A percentile compares a stretch with the other conserved stretches of the same genome.
Evolutionary conservation across 768 basidiomycete genomes (phyloP).

Genomic region (Suillus fuscotomentosus): DNA sequence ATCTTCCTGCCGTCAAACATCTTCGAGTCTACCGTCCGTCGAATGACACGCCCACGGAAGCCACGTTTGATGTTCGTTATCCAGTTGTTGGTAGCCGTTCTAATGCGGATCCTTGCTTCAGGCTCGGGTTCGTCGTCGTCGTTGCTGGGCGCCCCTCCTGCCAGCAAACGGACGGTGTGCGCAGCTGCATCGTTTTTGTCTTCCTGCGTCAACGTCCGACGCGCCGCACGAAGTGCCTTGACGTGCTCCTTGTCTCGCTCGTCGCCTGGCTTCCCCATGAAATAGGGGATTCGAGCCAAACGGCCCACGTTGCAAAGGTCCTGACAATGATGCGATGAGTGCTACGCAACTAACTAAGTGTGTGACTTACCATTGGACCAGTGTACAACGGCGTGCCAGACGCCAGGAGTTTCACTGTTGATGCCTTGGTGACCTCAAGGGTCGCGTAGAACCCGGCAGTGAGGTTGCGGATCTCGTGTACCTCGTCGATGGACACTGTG

Average conservation of each 20-base stretch:
- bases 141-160: neutral
- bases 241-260: slow-evolving; percentile 19
- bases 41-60: neutral
- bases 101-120: neutral
- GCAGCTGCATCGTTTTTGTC: neutral
- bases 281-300: slow-evolving; percentile 24
- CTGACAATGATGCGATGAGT: slow-evolving; percentile 8
- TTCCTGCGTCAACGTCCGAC: neutral
- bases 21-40: neutral
- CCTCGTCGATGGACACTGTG: slow-evolving; percentile 22
- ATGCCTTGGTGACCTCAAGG: no score
- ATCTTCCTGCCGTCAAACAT: neutral
- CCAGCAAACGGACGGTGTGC: neutral
- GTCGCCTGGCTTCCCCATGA: slow-evolving; percentile 17
- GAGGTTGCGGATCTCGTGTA: slow-evolving; percentile 21
- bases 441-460: neutral
- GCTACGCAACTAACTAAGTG: neutral
- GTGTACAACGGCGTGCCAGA: no score
- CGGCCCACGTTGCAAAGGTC: slow-evolving; percentile 28
- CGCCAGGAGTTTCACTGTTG: no score
- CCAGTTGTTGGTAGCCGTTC: neutral
- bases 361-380: slow-evolving; percentile 15
- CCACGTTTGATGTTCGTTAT: neutral
- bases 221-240: neutral
- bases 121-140: neutral